A percentile compares a stretch with the other conserved stretches of the same genome.
Conservation (phyloP, 179 eudicot species). For the Vitellaria paradoxa region DNA sequence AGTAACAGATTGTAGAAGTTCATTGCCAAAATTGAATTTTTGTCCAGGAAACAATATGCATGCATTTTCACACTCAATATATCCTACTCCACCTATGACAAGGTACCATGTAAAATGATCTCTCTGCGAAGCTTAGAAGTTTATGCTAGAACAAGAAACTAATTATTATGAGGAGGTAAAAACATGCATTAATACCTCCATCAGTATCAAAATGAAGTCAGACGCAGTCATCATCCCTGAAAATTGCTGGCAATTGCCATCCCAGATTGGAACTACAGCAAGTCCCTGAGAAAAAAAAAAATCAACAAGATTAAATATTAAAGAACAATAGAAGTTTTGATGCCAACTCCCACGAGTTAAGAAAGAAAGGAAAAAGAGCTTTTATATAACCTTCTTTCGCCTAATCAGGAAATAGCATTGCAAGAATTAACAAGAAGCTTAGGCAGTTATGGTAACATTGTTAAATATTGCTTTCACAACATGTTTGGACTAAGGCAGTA, state of each 20-base stretch:
- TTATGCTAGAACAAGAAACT: not conserved
- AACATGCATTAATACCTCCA: slow-evolving; percentile 30
- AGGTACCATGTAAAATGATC: not conserved
- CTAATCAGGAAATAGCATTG: not conserved
- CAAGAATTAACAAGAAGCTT: not conserved
- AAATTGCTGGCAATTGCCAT: slow-evolving; percentile 26
- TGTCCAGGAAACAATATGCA: slow-evolving; percentile 9
- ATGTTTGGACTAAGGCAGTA: not conserved
- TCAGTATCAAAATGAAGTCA: slow-evolving; percentile 40
- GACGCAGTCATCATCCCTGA: slow-evolving; percentile 49
- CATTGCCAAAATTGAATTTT: not conserved
- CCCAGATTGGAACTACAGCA: slow-evolving; percentile 39
- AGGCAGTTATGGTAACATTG: not conserved
- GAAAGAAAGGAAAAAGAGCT: not conserved
- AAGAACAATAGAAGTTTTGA: slow-evolving; percentile 2
- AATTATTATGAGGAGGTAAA: not conserved
- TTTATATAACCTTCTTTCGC: not conserved
- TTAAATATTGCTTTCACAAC: not conserved
- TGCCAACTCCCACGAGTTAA: not conserved
- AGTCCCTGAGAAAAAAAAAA: slow-evolving; percentile 29
- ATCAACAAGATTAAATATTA: not conserved
- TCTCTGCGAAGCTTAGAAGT: not conserved
- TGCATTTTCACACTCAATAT: not conserved
- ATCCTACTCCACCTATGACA: not conserved
- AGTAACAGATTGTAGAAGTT: not conserved